Evolutionary conservation across 2,329 filamentous ascomycete species (phyloP).

Genomic region (Zymoseptoria pseudotritici): DNA sequence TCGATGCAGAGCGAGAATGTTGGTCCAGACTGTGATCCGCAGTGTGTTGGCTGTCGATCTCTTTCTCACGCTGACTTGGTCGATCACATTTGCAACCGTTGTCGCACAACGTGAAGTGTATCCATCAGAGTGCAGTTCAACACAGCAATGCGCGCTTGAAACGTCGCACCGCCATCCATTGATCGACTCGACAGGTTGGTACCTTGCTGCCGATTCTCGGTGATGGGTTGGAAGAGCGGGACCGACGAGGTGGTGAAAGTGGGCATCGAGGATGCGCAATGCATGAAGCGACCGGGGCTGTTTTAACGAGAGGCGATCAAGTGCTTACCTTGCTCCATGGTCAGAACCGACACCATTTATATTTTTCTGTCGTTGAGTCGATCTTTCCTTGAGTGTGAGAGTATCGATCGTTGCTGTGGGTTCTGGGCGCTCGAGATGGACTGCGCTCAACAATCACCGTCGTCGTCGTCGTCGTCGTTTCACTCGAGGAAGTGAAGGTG

Average conservation of each 20-base stretch:
- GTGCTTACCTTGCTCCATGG: slow-evolving; percentile 29
- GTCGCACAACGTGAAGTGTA: background rate
- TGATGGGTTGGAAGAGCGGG: background rate
- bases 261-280: slow-evolving; percentile 11
- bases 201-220: background rate
- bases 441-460: background rate
- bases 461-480: slow-evolving; percentile 1
- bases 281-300: slow-evolving; percentile 16
- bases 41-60: background rate
- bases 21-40: slow-evolving; percentile 2
- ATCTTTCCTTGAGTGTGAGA: background rate
- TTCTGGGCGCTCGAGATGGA: background rate
- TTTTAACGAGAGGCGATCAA: background rate
- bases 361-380: background rate
- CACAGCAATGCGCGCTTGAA: slow-evolving; percentile 7
- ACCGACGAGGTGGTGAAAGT: background rate
- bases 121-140: background rate
- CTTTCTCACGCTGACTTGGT: background rate
- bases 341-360: slow-evolving; percentile 20
- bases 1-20: slow-evolving; percentile 10
- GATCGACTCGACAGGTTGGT: background rate
- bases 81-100: background rate
- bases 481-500: background rate
- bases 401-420: background rate
- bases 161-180: slow-evolving; percentile 7